Evolutionary conservation across 495 filamentous ascomycete species (phyloP), one percentile per base, ranked within the genome.

Genomic region (Lichina pygmaea): DNA sequence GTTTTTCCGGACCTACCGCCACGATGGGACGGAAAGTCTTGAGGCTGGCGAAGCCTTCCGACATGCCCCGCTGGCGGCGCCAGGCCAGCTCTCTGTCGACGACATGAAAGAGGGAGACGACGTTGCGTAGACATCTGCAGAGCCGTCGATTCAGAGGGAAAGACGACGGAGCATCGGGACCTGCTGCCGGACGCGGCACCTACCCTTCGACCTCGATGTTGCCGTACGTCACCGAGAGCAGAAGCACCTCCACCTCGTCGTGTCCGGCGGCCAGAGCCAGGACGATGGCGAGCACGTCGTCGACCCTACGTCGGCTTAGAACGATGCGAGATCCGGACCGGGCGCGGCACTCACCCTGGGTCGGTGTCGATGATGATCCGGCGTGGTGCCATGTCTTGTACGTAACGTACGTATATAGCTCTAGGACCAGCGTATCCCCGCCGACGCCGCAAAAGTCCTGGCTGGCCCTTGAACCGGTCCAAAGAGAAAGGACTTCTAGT

Each of bases 221-320:
- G 32, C 89, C 89, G 57, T 85, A 93, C 0, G 81, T 92, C 40
- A 94, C 67, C 0, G 86, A 92, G 34, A 99, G 73, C 48, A 99
- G 63, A n/a, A 79, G 58, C 24, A 95, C 65, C 54, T 95, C 81
- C 13, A 95, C 65, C 50, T 94, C 86, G 50, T 92, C 78, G 0
- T 78, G 67, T n/a, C 66, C 69, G 15, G 84, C 75, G 12, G 81
- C 76, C 44, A 94, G 70, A 7, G 89, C 86, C 8, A 95, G 71
- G 43, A 97, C 64, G 51, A 82, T 59, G 7, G 83, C 91, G 37
- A 94, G 66, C 43, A 91, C 68, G 66, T 99, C 89, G 60, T 99
- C 89, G 53, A 85, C 79, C 42, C 89, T 48, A 33, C 24, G 24
- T 24, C 24, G 24, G 24, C 2, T 24, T 24, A 24, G 24, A 24